These are phyloP conservation scores for Neofusicoccum sp. DNA, from an alignment of 2,329 filamentous ascomycete species.

Conservation along the genomic window DNA sequence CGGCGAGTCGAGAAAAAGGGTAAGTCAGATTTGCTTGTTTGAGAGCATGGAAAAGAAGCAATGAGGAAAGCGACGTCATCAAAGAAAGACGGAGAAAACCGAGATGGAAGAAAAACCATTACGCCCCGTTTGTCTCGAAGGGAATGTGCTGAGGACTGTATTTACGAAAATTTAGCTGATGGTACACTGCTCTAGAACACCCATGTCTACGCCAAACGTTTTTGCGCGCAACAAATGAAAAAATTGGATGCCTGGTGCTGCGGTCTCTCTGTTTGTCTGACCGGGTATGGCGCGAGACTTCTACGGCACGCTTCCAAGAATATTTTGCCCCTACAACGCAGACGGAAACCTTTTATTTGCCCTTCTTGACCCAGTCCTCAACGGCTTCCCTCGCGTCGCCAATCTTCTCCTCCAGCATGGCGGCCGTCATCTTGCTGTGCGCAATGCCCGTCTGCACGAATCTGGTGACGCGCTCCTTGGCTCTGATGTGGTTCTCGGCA, in stretches of 20 bases:
- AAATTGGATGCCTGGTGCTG: not conserved
- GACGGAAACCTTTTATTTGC: constrained; percentile 58
- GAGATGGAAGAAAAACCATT: not conserved
- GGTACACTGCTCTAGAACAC: constrained; percentile 20
- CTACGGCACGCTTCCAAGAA: not conserved
- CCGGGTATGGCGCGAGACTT: not conserved
- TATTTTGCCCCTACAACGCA: not conserved
- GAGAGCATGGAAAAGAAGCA: not conserved
- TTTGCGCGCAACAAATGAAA: constrained; percentile 14
- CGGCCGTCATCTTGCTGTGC: constrained; percentile 70
- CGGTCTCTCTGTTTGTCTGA: not conserved
- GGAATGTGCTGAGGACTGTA: constrained; percentile 16
- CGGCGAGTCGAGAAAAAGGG: no score
- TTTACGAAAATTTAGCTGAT: constrained; percentile 17
- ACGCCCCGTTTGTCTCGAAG: not conserved
- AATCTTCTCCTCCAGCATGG: constrained; percentile 80
- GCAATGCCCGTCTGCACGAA: constrained; percentile 74
- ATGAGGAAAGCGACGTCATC: not conserved
- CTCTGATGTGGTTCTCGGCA: constrained; percentile 75
- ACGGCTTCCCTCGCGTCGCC: constrained; percentile 72
- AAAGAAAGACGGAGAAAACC: not conserved
- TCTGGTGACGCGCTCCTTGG: constrained; percentile 69
- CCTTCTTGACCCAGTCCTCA: constrained; percentile 90
- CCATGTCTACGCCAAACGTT: constrained; percentile 9
- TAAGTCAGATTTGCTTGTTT: no score